phyloP scores from a whole-genome alignment of 116 monocot genomes.

The Phalaenopsis hybrid region DNA sequence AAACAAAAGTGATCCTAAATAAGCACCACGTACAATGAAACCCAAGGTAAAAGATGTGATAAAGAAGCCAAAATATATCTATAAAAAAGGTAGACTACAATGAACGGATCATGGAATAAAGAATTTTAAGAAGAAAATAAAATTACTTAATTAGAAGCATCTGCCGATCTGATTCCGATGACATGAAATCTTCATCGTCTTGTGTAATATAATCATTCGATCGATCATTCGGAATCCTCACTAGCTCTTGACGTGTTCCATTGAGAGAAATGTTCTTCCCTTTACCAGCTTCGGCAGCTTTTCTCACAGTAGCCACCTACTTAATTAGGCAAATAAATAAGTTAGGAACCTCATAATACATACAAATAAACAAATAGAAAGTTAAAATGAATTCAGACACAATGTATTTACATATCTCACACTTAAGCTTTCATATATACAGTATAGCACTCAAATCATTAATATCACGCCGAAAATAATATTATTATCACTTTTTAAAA shows the following conservation, averaged over 20 bases:
- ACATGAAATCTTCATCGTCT: constrained; percentile 81
- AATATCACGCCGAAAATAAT: too few relatives aligned
- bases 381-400: not conserved
- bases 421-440: too few relatives aligned
- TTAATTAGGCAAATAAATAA: not conserved
- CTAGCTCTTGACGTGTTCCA: constrained; percentile 32
- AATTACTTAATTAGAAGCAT: constrained; percentile 80
- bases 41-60: too few relatives aligned
- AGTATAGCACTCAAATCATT: too few relatives aligned
- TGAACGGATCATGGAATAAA: too few relatives aligned
- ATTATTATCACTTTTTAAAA: too few relatives aligned
- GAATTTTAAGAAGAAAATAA: not conserved
- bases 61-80: too few relatives aligned
- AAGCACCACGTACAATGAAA: too few relatives aligned
- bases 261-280: constrained; percentile 24
- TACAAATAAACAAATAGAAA: not conserved
- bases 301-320: constrained; percentile 58
- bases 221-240: constrained; percentile 45
- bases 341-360: not conserved
- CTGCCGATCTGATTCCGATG: constrained; percentile 91
- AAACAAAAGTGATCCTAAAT: too few relatives aligned
- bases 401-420: too few relatives aligned
- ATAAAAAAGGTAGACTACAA: too few relatives aligned
- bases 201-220: constrained; percentile 26
- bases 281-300: constrained; percentile 44